Evolutionary conservation across 2,329 filamentous ascomycete species (phyloP), one percentile per base, ranked within the genome.

Genomic region (Seiridium cupressi): DNA sequence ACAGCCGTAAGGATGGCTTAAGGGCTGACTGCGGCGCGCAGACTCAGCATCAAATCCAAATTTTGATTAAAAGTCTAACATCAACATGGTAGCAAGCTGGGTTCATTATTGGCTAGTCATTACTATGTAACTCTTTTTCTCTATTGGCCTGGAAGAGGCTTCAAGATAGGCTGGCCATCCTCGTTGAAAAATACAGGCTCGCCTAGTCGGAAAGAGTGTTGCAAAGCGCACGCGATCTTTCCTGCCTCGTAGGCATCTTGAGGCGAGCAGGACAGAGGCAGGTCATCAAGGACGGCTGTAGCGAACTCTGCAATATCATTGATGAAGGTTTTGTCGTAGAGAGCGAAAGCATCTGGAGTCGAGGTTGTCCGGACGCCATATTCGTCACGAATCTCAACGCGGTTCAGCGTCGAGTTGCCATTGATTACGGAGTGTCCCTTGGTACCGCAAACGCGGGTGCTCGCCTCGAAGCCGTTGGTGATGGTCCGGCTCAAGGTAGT

Each of bases 391-490:
- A 55, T 55, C 36, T 55, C 53, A 10, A 55, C 53, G n/a, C 53
- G 38, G 42, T 55, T 55, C 26, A 55, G 36, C 10, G 53, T 44
- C 53, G 53, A 55, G 38, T 55, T 55, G 53, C 53, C 53, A 10
- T 55, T 55, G 18, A 55, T 55, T 3, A 55, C 53, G n/a, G 53
- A 55, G 38, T 55, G 53, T 2, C 53, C 53, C 42, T 44, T 55
- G 53, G 53, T 55, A 18, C 53, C 53, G 53, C 53, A 55, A 38
- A 55, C 53, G 53, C 53, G 53, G n/a, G 53, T 55, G 26, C 18
- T 18, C 36, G 53, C 53, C 32, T 55, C 53, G 53, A 55, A 55
- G 36, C 53, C 53, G 36, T 55, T 55, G 53, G 53, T 44, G 18
- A 55, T 55, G 38, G 53, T 55, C 8, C 53, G 53, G 53, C 53